A percentile compares a stretch with the other conserved stretches of the same genome.
Conservation (phyloP, 1,139 yeast genomes). For the Pichia sp. region DNA sequence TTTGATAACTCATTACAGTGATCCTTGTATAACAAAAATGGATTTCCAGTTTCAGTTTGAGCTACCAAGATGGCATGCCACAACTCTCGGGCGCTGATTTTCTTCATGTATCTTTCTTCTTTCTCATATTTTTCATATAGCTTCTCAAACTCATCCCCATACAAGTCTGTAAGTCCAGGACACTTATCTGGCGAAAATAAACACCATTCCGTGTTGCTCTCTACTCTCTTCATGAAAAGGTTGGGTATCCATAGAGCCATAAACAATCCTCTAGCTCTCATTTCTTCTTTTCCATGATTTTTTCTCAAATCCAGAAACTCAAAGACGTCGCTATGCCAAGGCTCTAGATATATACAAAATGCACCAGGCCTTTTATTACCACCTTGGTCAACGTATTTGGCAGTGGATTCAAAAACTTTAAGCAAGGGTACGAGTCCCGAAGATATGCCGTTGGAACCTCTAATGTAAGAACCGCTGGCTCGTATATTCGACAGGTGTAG, state of each 20-base stretch:
- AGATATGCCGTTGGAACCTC: conserved; percentile 58
- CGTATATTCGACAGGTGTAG: conserved; percentile 56
- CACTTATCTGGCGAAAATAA: conserved; percentile 52
- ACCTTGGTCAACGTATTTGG: conserved; percentile 62
- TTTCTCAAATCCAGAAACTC: conserved; percentile 55
- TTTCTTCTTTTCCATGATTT: conserved; percentile 61
- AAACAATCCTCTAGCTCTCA: conserved; percentile 59
- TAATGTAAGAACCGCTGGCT: conserved; percentile 52
- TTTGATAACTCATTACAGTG: conserved; percentile 52
- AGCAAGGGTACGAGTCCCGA: conserved; percentile 61
- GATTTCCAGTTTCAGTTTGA: conserved; percentile 60
- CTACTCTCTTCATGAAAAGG: conserved; percentile 54
- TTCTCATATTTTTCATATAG: conserved; percentile 46
- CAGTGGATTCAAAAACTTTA: conserved; percentile 58
- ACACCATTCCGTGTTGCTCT: conserved; percentile 47
- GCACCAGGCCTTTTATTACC: conserved; percentile 66
- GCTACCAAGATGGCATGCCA: conserved; percentile 53
- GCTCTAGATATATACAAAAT: conserved; percentile 55
- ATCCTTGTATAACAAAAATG: conserved; percentile 56
- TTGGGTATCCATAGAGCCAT: conserved; percentile 63
- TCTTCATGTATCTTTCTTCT: conserved; percentile 38
- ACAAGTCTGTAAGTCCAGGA: conserved; percentile 48
- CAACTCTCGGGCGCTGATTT: conserved; percentile 48
- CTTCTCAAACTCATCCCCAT: conserved; percentile 46
- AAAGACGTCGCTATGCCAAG: conserved; percentile 60